Evolutionary conservation across 2,329 filamentous ascomycete genomes (phyloP).

Genomic region (Penicillium sp.): DNA sequence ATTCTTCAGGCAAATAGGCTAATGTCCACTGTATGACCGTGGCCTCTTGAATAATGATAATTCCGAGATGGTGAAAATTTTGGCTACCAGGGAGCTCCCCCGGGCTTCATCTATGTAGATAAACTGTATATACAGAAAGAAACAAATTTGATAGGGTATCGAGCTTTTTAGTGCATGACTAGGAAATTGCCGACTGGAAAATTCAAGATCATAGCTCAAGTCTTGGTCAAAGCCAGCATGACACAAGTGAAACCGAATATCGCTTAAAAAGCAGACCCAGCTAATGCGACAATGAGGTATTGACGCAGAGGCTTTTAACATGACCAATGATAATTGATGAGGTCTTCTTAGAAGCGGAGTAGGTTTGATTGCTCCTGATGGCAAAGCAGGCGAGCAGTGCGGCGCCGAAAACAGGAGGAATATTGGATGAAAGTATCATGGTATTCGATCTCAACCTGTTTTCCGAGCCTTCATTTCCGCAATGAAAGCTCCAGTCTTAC

Average conservation of each 20-base stretch:
- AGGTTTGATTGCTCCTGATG: neutral
- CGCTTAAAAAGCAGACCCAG: neutral
- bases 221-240: neutral
- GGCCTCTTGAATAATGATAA: neutral
- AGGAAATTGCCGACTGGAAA: neutral
- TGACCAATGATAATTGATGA: neutral
- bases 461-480: constrained; percentile 79
- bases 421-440: neutral
- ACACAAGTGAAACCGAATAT: neutral
- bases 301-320: neutral
- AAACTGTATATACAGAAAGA: neutral
- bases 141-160: neutral
- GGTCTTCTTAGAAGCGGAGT: neutral
- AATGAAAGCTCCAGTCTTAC: constrained; percentile 72
- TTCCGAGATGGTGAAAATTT: neutral
- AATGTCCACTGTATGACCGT: neutral
- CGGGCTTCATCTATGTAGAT: neutral
- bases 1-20: neutral
- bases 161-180: neutral
- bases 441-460: constrained; percentile 23
- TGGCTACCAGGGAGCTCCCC: neutral
- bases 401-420: neutral
- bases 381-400: neutral
- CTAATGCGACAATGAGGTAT: neutral
- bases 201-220: neutral